Conservation (phyloP, 805 yeast species). For the Kodamaea laetipori region DNA sequence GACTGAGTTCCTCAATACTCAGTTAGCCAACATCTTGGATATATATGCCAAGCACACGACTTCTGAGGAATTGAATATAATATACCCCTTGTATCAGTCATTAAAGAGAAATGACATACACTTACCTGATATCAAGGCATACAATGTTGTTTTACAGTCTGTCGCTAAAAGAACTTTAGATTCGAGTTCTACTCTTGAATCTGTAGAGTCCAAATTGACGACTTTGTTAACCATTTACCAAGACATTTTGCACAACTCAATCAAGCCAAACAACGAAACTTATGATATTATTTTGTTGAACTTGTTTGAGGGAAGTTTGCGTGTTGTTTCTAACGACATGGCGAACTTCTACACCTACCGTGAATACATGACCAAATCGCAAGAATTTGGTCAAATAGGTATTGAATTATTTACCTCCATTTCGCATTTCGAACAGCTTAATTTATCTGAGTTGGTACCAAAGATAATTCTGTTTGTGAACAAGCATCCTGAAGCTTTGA, state of each 20-base stretch:
- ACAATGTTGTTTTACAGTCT: slow-evolving; percentile 57
- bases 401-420: slow-evolving; percentile 50
- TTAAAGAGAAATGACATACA: slow-evolving; percentile 37
- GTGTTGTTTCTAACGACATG: slow-evolving; percentile 1
- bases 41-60: slow-evolving; percentile 18
- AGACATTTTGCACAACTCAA: slow-evolving; percentile 50
- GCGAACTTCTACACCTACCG: slow-evolving; percentile 9
- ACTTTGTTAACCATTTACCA: slow-evolving; percentile 67
- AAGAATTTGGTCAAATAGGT: slow-evolving; percentile 46
- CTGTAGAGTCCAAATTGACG: slow-evolving; percentile 62
- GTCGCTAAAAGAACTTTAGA: slow-evolving; percentile 52
- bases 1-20: slow-evolving; percentile 21
- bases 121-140: slow-evolving; percentile 53
- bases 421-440: slow-evolving; percentile 37
- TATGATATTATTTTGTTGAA: slow-evolving; percentile 52
- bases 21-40: slow-evolving; percentile 21
- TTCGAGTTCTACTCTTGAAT: slow-evolving; percentile 25
- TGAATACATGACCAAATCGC: slow-evolving; percentile 31
- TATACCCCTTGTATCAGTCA: slow-evolving; percentile 45
- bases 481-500: slow-evolving; percentile 31
- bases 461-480: slow-evolving; percentile 36
- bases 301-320: slow-evolving; percentile 51
- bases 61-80: slow-evolving; percentile 30
- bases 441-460: slow-evolving; percentile 36
- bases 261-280: slow-evolving; percentile 59